Conservation (phyloP, 305 asterid species). For the Solanum chacoense region DNA sequence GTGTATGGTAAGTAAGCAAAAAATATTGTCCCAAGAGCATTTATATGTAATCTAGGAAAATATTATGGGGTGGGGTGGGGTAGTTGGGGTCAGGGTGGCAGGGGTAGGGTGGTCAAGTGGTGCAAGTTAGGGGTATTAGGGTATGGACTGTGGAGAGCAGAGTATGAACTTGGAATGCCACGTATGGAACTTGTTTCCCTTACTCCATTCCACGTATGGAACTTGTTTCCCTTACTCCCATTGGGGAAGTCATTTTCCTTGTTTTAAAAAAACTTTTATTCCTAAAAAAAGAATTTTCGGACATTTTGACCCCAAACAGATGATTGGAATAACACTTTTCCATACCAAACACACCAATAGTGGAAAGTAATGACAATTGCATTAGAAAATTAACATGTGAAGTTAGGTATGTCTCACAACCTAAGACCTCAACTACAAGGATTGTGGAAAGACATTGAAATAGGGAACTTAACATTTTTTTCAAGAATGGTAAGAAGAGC, state of each 20-base stretch:
- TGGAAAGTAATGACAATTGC: neutral
- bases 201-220: neutral
- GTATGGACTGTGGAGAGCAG: neutral
- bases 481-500: neutral
- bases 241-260: neutral
- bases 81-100: neutral
- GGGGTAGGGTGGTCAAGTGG: neutral
- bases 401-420: neutral
- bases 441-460: neutral
- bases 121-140: neutral
- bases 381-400: neutral
- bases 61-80: neutral
- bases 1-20: neutral
- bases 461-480: neutral
- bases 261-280: neutral
- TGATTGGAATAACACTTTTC: neutral
- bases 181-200: neutral
- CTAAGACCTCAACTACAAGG: neutral
- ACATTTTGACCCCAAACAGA: neutral
- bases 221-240: neutral
- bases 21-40: neutral
- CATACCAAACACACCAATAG: neutral
- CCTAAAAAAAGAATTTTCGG: neutral
- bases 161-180: neutral
- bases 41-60: neutral